Percentiles rank a stretch among this genome's conserved stretches.
Conservation (phyloP, 208 protist species). For the Acanthamoeba triangularis region DNA sequence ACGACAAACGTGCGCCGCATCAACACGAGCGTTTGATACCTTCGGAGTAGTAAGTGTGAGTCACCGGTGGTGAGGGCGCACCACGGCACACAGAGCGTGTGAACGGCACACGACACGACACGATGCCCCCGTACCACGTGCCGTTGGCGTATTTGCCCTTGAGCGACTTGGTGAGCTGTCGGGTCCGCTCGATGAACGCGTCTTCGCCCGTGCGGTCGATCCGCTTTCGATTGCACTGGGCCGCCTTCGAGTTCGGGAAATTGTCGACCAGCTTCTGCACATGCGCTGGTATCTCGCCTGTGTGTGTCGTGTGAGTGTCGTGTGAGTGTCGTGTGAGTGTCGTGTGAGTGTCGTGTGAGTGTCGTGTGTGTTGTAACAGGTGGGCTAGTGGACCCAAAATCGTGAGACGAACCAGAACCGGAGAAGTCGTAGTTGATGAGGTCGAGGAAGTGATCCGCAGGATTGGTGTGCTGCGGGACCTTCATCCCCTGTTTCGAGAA, state of each 20-base stretch:
- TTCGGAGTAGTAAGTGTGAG: background rate
- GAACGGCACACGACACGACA: background rate
- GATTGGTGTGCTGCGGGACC: conserved; percentile 7
- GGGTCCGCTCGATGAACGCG: background rate
- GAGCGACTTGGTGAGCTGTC: background rate
- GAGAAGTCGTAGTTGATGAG: conserved; percentile 70
- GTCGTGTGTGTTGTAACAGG: background rate
- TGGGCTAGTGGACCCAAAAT: too few species aligned
- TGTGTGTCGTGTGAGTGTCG: background rate
- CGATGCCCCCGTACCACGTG: background rate
- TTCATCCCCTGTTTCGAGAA: conserved; percentile 18
- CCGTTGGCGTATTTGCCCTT: conserved; percentile 19
- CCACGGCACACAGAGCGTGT: too few species aligned
- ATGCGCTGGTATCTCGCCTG: background rate
- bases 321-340: too few species aligned
- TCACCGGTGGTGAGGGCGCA: background rate
- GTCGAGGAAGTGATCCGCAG: conserved; percentile 51
- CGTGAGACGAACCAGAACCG: background rate
- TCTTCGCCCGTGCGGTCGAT: background rate
- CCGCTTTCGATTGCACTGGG: background rate
- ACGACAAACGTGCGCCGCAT: conserved; percentile 48
- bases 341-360: background rate
- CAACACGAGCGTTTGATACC: conserved; percentile 31
- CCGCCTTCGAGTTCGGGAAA: background rate
- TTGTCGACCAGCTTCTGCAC: conserved; percentile 7